Evolutionary conservation across 352 stramenopile genomes (phyloP), one percentile per base, ranked within the genome.

Genomic region (Pythium plurisporium): DNA sequence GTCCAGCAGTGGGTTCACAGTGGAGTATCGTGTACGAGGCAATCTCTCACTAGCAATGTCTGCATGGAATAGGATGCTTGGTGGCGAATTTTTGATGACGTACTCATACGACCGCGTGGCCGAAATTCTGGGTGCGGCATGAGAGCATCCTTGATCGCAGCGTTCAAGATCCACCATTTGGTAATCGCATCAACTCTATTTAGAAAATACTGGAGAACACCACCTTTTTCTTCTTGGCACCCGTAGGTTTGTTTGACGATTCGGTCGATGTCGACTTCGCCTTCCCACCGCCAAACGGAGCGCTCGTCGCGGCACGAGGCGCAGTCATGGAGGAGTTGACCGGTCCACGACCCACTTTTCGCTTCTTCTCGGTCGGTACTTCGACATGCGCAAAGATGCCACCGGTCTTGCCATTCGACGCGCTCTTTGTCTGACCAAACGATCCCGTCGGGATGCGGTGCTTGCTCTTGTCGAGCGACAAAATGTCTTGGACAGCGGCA

Each of bases 371-470:
- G 2, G 53, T 76, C 69, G 85, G 54, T 19, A 44, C 69, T 34
- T 94, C 82, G 41, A 94, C 61, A 38, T 94, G 84, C 2, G 84
- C 73, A 42, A 94, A 94, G 55, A 94, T 94, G 37, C 84, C 84
- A 50, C 84, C 84, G 2, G 78, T 89, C 65, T 88, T 90, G 59
- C 84, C 82, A 31, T 89, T 91, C 57, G 57, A 59, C 23, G 44
- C 34, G 20, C 84, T 83, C 26, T 59, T 63, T 19, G 78, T 69
- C 46, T 66, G 61, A 4, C 69, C 59, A n/a, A 78, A 57, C n/a
- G 50, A 57, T 10, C 25, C 50, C n/a, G 38, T 67, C 0, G 78
- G 72, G 33, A 86, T 84, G 33, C 76, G 78, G 51, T 87, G 79
- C 53, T 90, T 94, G 36, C 44, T 67, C 56, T 89, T 89, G 69